Percentiles rank a stretch among this genome's conserved stretches.
Conservation (phyloP, 495 filamentous ascomycete genomes). For the Penicillium odoratum region DNA sequence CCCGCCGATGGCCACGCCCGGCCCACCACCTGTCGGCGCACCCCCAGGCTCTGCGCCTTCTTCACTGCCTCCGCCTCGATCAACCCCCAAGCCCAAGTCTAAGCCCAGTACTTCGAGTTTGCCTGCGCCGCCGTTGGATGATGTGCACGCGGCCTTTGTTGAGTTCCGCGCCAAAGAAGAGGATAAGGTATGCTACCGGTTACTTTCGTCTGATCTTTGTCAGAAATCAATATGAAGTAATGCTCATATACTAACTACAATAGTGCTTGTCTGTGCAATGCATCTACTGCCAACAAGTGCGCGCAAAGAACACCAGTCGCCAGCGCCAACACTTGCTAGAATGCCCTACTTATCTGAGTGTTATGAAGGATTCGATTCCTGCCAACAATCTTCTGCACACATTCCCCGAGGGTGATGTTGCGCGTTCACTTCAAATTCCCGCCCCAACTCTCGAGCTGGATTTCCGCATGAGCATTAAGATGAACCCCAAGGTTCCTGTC, state of each 20-base stretch:
- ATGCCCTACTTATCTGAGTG: conserved; percentile 55
- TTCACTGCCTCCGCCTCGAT: conserved; percentile 32
- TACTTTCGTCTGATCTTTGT: not conserved
- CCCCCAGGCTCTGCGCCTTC: conserved; percentile 33
- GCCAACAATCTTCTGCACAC: conserved; percentile 58
- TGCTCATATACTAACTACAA: conserved; percentile 8
- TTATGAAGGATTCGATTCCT: conserved; percentile 60
- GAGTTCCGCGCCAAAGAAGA: conserved; percentile 60
- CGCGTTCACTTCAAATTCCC: conserved; percentile 53
- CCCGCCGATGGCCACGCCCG: conserved; percentile 41
- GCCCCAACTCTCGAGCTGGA: conserved; percentile 59
- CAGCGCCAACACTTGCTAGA: conserved; percentile 57
- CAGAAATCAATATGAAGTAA: not conserved
- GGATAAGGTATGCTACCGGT: conserved; percentile 48
- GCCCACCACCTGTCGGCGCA: conserved; percentile 25
- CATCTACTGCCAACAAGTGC: conserved; percentile 58
- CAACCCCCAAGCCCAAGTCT: conserved; percentile 46
- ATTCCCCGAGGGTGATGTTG: conserved; percentile 55
- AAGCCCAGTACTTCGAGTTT: conserved; percentile 40
- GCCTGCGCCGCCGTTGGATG: conserved; percentile 49
- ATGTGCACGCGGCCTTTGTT: conserved; percentile 56
- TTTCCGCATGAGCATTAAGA: conserved; percentile 62
- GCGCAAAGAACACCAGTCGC: conserved; percentile 57
- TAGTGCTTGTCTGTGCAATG: conserved; percentile 59
- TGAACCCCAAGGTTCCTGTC: conserved; percentile 57